Percentiles rank a stretch among this genome's conserved stretches.
phyloP scores from a whole-genome alignment of 306 rosid species.

The Adenanthera pavonina region DNA sequence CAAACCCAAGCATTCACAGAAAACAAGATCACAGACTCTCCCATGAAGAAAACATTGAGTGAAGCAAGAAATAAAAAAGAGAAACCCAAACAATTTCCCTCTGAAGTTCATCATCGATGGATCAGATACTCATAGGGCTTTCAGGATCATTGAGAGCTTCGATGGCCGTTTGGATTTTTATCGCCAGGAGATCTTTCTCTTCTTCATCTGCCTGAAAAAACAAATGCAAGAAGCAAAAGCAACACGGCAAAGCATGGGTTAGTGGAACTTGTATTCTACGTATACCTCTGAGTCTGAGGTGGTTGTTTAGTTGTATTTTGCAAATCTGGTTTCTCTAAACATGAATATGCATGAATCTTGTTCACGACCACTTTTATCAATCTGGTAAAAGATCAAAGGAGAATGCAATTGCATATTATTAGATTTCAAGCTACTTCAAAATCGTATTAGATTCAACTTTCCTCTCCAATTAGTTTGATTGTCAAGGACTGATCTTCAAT shows the following conservation, averaged over 20 bases:
- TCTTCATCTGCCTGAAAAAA: slow-evolving; percentile 80
- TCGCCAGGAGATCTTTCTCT: slow-evolving; percentile 72
- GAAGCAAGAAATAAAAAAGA: background rate
- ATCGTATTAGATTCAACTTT: background rate
- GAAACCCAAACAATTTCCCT: background rate
- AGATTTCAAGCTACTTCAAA: slow-evolving; percentile 1
- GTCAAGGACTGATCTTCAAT: background rate
- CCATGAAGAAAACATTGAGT: slow-evolving; percentile 1
- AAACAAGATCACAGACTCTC: slow-evolving; percentile 5
- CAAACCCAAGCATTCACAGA: slow-evolving; percentile 4
- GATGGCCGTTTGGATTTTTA: slow-evolving; percentile 73
- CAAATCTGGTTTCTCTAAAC: slow-evolving; percentile 2
- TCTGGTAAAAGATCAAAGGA: background rate
- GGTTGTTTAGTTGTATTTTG: slow-evolving; percentile 19
- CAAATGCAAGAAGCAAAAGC: background rate
- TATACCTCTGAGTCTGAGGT: slow-evolving; percentile 6
- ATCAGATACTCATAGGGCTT: slow-evolving; percentile 83
- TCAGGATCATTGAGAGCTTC: slow-evolving; percentile 75
- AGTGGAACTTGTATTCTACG: background rate
- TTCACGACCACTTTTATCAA: slow-evolving; percentile 16
- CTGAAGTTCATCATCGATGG: background rate
- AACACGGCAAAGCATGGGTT: slow-evolving; percentile 20
- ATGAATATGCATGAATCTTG: slow-evolving; percentile 8
- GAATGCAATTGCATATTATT: background rate
- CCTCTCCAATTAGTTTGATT: background rate